These are phyloP conservation scores for Aechmea fasciata DNA, from an alignment of 176 grass and related monocot species.

Conservation along the genomic window DNA sequence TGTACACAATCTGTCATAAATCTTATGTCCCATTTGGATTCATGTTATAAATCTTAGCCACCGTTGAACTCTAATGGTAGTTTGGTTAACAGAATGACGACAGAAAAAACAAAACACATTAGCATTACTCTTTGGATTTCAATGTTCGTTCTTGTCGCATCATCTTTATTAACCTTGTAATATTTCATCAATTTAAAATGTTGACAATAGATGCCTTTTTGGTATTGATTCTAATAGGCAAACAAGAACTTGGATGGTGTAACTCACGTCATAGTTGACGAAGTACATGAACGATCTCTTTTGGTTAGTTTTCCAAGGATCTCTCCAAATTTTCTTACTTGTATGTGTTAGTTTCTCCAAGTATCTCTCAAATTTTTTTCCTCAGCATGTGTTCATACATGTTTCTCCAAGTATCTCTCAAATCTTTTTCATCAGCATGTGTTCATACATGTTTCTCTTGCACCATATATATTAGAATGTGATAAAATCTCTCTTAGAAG, in stretches of 20 bases:
- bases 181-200: too few relatives aligned
- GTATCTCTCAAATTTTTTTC: background rate
- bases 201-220: background rate
- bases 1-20: too few relatives aligned
- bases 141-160: background rate
- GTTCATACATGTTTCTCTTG: background rate
- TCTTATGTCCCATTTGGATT: too few relatives aligned
- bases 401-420: background rate
- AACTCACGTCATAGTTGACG: conserved; percentile 91
- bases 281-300: conserved; percentile 94
- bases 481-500: too few relatives aligned
- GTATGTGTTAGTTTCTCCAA: conserved; percentile 6
- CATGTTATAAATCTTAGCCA: too few relatives aligned
- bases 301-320: conserved; percentile 45
- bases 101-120: background rate
- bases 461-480: too few relatives aligned
- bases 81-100: background rate
- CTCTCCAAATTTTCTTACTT: background rate
- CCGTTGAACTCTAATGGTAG: too few relatives aligned
- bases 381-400: background rate
- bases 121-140: background rate
- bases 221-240: conserved; percentile 31
- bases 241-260: conserved; percentile 83
- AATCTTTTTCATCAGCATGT: background rate
- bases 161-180: too few relatives aligned